A percentile compares a stretch with the other conserved stretches of the same genome.
Conservation (phyloP, 2,329 filamentous ascomycete genomes). For the Talaromyces albobiverticillius region DNA sequence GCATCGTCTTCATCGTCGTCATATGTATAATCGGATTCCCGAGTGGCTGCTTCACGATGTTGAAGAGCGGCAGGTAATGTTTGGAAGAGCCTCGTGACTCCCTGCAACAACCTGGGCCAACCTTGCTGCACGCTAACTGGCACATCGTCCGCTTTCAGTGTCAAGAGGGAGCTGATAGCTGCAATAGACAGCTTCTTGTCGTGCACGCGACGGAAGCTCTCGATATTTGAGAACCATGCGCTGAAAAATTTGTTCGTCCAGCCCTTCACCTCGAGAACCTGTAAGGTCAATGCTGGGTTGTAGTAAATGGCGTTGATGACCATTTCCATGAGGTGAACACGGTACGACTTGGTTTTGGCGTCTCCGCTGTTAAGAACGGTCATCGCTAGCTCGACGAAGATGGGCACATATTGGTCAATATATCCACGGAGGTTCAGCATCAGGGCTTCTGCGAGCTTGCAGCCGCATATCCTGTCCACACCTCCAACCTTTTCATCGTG, state of each 20-base stretch:
- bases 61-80: slow-evolving; percentile 83
- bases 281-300: slow-evolving; percentile 80
- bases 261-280: slow-evolving; percentile 81
- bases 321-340: slow-evolving; percentile 97
- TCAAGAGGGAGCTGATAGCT: slow-evolving; percentile 82
- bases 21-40: slow-evolving; percentile 76
- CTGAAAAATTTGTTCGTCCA: slow-evolving; percentile 99
- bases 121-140: slow-evolving; percentile 90
- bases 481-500: slow-evolving; percentile 86
- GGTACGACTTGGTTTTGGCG: slow-evolving; percentile 85
- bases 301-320: slow-evolving; percentile 98
- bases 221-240: slow-evolving; percentile 95
- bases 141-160: slow-evolving; percentile 74
- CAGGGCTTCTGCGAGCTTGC: slow-evolving; percentile 94
- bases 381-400: slow-evolving; percentile 91
- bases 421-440: slow-evolving; percentile 91
- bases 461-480: slow-evolving; percentile 93
- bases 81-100: slow-evolving; percentile 87
- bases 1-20: slow-evolving; percentile 67
- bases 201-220: slow-evolving; percentile 87
- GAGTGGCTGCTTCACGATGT: slow-evolving; percentile 87
- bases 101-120: slow-evolving; percentile 87
- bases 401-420: slow-evolving; percentile 82
- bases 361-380: slow-evolving; percentile 68
- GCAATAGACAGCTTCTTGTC: slow-evolving; percentile 98